Evolutionary conservation across 805 yeast genomes (phyloP), one percentile per base, ranked within the genome.

Genomic region (Barnettozyma sp.): DNA sequence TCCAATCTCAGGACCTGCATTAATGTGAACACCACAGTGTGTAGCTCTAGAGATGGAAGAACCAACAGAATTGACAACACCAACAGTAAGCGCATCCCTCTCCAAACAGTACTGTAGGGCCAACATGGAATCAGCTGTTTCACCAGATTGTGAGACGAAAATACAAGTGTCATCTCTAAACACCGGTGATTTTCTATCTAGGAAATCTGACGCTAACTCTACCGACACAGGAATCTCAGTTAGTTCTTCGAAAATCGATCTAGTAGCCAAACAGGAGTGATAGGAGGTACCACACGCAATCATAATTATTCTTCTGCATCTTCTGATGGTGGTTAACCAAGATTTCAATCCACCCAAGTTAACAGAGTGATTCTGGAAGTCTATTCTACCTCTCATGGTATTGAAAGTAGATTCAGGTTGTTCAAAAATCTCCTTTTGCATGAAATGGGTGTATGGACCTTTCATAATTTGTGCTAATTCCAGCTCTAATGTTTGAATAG

Each of bases 241-340:
- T 54, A 92, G 71, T 59, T 92, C 98, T 65, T 92, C 99, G 58
- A 92, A 88, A 45, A 87, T 80, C 12, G 96, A 83, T 63, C 99
- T 78, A 16, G 95, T 90, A 15, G 98, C 98, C 58, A 92, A 66
- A 69, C 99, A 92, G 13, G 98, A 92, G 65, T 92, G 98, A 59
- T 88, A 92, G 0, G 98, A 92, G 6, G 99, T 92, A 67, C 99
- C 99, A 67, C 99, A 92, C 2, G 98, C 99, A 65, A 92, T 84
- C 97, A 92, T 92, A 41, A 88, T 84, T 52, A 92, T 73, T 63
- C 98, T 78, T 65, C 97, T 78, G 51, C 96, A 87, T 56, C 96
- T 78, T 65, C 97, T 77, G 44, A 92, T 84, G 30, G 92, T 83
- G 20, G 92, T 78, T 44, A 92, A 68, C 73, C 79, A 84, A 12